Evolutionary conservation across 2,329 filamentous ascomycete genomes (phyloP), one percentile per base, ranked within the genome.

Genomic region (Ciborinia camelliae): DNA sequence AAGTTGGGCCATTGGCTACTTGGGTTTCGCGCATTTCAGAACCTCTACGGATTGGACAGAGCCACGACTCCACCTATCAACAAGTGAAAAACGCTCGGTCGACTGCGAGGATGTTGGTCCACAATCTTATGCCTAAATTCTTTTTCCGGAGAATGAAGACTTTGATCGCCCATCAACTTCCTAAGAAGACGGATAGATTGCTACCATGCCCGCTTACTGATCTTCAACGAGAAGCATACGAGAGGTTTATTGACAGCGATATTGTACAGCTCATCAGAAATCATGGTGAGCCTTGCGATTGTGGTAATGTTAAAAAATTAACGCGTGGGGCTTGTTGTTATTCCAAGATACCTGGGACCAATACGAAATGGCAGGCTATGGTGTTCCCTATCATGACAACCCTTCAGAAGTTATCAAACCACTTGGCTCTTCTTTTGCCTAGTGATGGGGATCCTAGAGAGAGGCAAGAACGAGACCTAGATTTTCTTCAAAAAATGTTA

Each of bases 91-190:
- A 86, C 64, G 92, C 92, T 1, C 83, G 95, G 55, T 88, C 86
- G 68, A 96, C 91, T 1, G 95, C 95, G 0, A 86, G 89, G 71
- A 90, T 92, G 70, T 84, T 99, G 3, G 91, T 94, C 0, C 81
- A 93, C 43, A 96, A 97, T 65, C 84, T 99, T 0, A 81, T 99
- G 3, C 95, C 95, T 0, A 86, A 87, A 18, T 96, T 96, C 76
- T 98, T 99, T 71, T 82, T 97, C 2, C 89, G 95, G 1, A 87
- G 95, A 2, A 95, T 97, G 86, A 99, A 99, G 79, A 88, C 88
- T 0, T 80, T 98, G 20, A 97, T 99, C 66, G 92, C 92, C 0
- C 82, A 97, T 72, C 94, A 99, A 74, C 81, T 99, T 9, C 95
- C 95, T 0, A 96, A 92, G 77, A 99, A 99, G 81, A 93, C 86